phyloP scores from a whole-genome alignment of 495 filamentous ascomycete genomes.

The Penicillium canescens region DNA sequence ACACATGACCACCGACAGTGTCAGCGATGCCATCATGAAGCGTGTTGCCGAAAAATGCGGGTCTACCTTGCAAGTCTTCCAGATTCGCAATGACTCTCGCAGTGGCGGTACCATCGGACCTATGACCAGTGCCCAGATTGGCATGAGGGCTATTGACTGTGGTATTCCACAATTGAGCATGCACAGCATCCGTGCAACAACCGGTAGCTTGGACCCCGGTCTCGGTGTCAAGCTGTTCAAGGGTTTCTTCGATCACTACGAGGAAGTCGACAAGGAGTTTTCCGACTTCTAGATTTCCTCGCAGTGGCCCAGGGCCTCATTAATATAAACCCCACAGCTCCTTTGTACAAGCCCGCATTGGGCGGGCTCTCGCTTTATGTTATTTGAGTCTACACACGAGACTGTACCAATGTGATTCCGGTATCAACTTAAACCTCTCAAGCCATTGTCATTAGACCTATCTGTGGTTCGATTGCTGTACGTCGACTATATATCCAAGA shows the following conservation, averaged over 20 bases:
- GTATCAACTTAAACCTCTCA: neutral
- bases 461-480: slow-evolving; percentile 1
- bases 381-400: neutral
- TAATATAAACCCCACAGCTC: neutral
- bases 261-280: slow-evolving; percentile 86
- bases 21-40: slow-evolving; percentile 74
- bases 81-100: slow-evolving; percentile 88
- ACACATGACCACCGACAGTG: slow-evolving; percentile 88
- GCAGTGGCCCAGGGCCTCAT: neutral
- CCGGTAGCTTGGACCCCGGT: slow-evolving; percentile 82
- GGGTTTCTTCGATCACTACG: slow-evolving; percentile 86
- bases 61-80: slow-evolving; percentile 80
- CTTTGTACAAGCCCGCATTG: slow-evolving; percentile 1
- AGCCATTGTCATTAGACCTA: neutral
- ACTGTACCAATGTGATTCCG: neutral
- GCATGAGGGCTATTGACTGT: slow-evolving; percentile 83
- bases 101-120: slow-evolving; percentile 95
- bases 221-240: slow-evolving; percentile 86
- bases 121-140: slow-evolving; percentile 78
- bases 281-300: slow-evolving; percentile 38
- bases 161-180: slow-evolving; percentile 92
- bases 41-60: slow-evolving; percentile 70
- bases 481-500: slow-evolving; percentile 4
- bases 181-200: slow-evolving; percentile 92
- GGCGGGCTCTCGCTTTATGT: slow-evolving; percentile 3